phyloP scores from a whole-genome alignment of 768 basidiomycete species.

The Mycena crocata region DNA sequence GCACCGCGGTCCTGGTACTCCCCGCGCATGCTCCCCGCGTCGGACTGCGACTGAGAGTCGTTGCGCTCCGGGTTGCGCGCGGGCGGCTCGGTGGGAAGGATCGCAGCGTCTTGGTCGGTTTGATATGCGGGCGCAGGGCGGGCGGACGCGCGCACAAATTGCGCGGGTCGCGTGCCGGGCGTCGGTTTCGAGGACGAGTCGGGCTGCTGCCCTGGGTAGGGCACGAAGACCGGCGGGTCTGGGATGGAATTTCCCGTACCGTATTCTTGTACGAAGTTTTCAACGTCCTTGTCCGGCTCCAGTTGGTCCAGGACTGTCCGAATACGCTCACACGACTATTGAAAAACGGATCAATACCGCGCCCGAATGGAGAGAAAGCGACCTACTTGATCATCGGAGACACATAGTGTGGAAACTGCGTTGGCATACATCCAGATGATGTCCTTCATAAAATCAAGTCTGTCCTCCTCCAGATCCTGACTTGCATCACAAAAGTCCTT shows the following conservation, averaged over 20 bases:
- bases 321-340: conserved; percentile 91
- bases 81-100: not conserved
- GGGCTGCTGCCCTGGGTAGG: conserved; percentile 30
- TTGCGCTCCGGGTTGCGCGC: conserved; percentile 1
- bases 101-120: not conserved
- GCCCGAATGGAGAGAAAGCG: conserved; percentile 2
- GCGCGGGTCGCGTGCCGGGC: conserved; percentile 60
- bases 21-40: conserved; percentile 23
- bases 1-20: conserved; percentile 25
- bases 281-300: conserved; percentile 90
- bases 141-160: conserved; percentile 51
- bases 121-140: conserved; percentile 26
- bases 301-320: conserved; percentile 89
- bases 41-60: conserved; percentile 20
- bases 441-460: conserved; percentile 95
- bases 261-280: conserved; percentile 89
- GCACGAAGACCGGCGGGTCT: conserved; percentile 87
- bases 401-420: conserved; percentile 93
- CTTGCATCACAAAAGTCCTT: conserved; percentile 93
- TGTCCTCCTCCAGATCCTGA: conserved; percentile 95
- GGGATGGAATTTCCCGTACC: conserved; percentile 92
- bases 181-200: conserved; percentile 20
- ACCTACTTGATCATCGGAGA: conserved; percentile 92
- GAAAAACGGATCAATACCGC: conserved; percentile 10
- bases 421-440: conserved; percentile 97